Evolutionary conservation across 1,139 yeast genomes (phyloP).

Genomic region (Yamadazyma dendronema): DNA sequence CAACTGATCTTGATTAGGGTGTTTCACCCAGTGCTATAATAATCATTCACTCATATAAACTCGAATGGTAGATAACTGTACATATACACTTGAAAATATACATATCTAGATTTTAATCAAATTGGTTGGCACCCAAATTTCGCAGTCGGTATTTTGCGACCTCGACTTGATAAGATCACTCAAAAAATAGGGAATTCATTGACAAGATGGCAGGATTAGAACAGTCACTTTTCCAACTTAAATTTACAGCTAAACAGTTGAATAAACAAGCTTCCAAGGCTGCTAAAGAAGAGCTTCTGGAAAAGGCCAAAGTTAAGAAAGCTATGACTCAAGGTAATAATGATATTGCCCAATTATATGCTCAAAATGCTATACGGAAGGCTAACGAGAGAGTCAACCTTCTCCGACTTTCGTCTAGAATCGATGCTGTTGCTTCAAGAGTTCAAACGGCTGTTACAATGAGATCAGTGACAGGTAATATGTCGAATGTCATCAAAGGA

Average conservation of each 20-base stretch:
- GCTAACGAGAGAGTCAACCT: constrained; percentile 82
- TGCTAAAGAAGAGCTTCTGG: constrained; percentile 84
- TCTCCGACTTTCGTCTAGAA: constrained; percentile 78
- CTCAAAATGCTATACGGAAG: constrained; percentile 94
- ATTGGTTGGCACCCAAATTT: no score
- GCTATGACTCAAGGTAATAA: constrained; percentile 83
- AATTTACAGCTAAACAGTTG: constrained; percentile 92
- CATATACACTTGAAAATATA: no score
- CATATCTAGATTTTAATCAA: no score
- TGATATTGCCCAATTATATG: constrained; percentile 92
- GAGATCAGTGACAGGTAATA: constrained; percentile 91
- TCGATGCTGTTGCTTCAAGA: constrained; percentile 93
- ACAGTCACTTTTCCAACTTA: constrained; percentile 46
- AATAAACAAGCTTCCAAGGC: constrained; percentile 88
- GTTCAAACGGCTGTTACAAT: constrained; percentile 98
- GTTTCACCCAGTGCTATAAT: no score
- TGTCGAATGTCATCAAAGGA: constrained; percentile 89
- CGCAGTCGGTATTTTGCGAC: constrained; percentile 1
- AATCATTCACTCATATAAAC: no score
- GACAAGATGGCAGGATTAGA: constrained; percentile 46
- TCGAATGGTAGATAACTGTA: no score
- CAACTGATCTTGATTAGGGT: background rate
- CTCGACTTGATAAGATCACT: background rate
- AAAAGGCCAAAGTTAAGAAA: constrained; percentile 86
- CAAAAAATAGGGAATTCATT: background rate